phyloP scores from a whole-genome alignment of 495 filamentous ascomycete genomes.

The Neurospora sp. region DNA sequence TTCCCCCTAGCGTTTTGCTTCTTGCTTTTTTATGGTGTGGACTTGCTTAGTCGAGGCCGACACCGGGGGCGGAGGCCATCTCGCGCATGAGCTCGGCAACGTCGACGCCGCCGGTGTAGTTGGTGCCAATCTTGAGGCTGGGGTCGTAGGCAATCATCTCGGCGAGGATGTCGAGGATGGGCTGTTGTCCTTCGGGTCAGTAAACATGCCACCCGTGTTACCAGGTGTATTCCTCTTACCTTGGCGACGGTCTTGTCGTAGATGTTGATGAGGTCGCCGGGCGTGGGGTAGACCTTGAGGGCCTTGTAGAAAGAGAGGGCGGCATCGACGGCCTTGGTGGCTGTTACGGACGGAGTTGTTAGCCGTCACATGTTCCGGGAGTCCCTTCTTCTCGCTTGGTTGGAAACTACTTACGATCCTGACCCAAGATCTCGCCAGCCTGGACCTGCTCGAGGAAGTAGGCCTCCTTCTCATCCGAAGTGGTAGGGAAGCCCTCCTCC shows the following conservation, averaged over 20 bases:
- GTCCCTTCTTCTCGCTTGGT: background rate
- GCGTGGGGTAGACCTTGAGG: slow-evolving; percentile 93
- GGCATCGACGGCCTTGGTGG: slow-evolving; percentile 65
- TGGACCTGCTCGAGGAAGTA: slow-evolving; percentile 93
- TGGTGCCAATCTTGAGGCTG: slow-evolving; percentile 51
- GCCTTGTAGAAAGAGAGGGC: slow-evolving; percentile 95
- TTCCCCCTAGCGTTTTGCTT: background rate
- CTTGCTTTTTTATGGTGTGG: background rate
- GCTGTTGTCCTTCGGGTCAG: slow-evolving; percentile 32
- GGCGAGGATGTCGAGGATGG: slow-evolving; percentile 86
- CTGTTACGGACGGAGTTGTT: slow-evolving; percentile 28
- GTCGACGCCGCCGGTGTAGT: slow-evolving; percentile 28
- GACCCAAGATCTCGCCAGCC: slow-evolving; percentile 65
- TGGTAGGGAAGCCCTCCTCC: slow-evolving; percentile 81
- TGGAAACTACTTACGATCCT: slow-evolving; percentile 29
- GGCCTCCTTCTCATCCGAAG: slow-evolving; percentile 71
- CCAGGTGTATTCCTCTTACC: slow-evolving; percentile 32
- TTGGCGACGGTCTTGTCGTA: slow-evolving; percentile 98
- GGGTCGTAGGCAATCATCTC: slow-evolving; percentile 94
- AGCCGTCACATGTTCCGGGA: background rate
- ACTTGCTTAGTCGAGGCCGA: slow-evolving; percentile 32
- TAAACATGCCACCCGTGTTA: background rate
- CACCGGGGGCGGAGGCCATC: slow-evolving; percentile 26
- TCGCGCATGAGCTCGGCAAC: slow-evolving; percentile 27
- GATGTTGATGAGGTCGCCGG: slow-evolving; percentile 83